phyloP scores from a whole-genome alignment of 768 basidiomycete genomes.

The Leucosporidium yakuticum region DNA sequence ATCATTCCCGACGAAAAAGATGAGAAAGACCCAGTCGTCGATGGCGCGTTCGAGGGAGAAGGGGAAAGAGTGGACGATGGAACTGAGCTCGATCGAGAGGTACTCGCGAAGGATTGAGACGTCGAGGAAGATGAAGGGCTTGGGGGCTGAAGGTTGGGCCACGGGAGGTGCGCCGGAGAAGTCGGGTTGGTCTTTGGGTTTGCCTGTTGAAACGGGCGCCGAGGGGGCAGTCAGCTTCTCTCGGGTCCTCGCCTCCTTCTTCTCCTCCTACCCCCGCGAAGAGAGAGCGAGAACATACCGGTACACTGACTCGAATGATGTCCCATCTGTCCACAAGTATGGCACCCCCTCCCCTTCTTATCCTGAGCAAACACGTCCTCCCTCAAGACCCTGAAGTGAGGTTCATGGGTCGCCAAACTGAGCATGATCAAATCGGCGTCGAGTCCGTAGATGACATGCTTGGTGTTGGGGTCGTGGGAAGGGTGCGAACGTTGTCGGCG shows the following conservation, averaged over 20 bases:
- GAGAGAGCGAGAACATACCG: conserved; percentile 43
- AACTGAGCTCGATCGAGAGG: conserved; percentile 88
- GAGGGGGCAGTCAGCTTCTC: background rate
- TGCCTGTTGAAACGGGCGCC: conserved; percentile 1
- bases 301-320: conserved; percentile 95
- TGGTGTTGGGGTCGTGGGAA: conserved; percentile 89
- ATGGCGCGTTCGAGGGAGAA: conserved; percentile 94
- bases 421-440: conserved; percentile 99
- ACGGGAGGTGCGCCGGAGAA: conserved; percentile 15
- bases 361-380: conserved; percentile 84
- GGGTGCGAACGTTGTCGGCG: conserved; percentile 77
- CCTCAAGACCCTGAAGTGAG: conserved; percentile 92
- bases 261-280: no score
- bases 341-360: conserved; percentile 62
- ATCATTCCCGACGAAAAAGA: conserved; percentile 99
- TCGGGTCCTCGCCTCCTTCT: conserved; percentile 8
- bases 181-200: conserved; percentile 43
- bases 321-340: conserved; percentile 88
- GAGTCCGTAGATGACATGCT: conserved; percentile 94
- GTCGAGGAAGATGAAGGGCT: conserved; percentile 99
- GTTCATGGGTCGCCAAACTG: conserved; percentile 93
- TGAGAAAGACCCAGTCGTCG: conserved; percentile 99
- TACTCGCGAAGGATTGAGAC: conserved; percentile 93
- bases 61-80: conserved; percentile 67
- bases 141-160: conserved; percentile 55